Percentiles rank a stretch among this genome's conserved stretches.
Conservation (phyloP, 129 eudicot genomes). For the Chrysanthemum makinoi region DNA sequence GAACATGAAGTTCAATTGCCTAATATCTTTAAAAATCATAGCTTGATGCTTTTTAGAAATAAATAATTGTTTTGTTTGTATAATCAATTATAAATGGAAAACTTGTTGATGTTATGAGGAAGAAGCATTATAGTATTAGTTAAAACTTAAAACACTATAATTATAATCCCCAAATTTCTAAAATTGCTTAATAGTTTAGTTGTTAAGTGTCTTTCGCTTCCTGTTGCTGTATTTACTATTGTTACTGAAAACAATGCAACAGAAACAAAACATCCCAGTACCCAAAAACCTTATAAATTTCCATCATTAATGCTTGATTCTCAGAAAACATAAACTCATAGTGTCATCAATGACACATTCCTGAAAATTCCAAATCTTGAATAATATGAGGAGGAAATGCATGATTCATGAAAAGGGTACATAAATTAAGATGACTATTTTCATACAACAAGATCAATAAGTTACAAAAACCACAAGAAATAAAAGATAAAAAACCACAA, state of each 20-base stretch:
- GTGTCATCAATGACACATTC: conserved; percentile 37
- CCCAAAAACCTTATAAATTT: conserved; percentile 32
- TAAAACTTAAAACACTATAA: neutral
- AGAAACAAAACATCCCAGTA: conserved; percentile 37
- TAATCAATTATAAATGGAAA: neutral
- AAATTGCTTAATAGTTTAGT: neutral
- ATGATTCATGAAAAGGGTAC: conserved; percentile 11
- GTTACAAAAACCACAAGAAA: conserved; percentile 33
- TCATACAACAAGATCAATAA: conserved; percentile 22
- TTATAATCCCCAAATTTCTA: conserved; percentile 4
- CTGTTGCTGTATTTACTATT: conserved; percentile 35
- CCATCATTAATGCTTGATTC: conserved; percentile 29
- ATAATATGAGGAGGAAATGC: neutral
- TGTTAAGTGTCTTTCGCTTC: neutral
- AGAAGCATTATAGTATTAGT: neutral
- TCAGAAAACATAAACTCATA: conserved; percentile 30
- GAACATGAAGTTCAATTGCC: neutral
- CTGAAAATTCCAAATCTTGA: conserved; percentile 29
- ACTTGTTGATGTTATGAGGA: conserved; percentile 11
- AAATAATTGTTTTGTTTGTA: neutral
- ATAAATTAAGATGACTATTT: conserved; percentile 26
- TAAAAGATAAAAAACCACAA: conserved; percentile 5
- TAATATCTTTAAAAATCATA: neutral
- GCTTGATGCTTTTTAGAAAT: neutral
- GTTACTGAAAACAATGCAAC: conserved; percentile 42